Evolutionary conservation across 2,329 filamentous ascomycete genomes (phyloP).

Genomic region (Hypoxylon sp.): DNA sequence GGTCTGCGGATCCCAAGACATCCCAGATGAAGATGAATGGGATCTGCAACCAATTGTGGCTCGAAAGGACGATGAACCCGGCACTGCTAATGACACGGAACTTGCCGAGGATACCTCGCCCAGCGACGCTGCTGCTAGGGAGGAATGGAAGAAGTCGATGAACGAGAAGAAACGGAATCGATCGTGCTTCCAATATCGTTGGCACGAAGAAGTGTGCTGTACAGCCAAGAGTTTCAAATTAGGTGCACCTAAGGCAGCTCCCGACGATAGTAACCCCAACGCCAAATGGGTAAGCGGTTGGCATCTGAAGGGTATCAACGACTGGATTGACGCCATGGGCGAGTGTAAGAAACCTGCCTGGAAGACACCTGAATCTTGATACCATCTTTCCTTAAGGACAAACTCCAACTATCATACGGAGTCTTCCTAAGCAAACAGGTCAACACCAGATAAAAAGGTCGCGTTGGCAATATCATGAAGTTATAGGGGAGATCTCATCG

Average conservation of each 20-base stretch:
- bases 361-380: constrained; percentile 56
- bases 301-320: constrained; percentile 63
- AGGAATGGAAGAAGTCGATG: constrained; percentile 46
- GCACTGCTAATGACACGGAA: constrained; percentile 49
- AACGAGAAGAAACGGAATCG: constrained; percentile 55
- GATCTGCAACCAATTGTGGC: constrained; percentile 39
- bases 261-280: constrained; percentile 51
- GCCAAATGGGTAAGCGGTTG: constrained; percentile 61
- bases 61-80: constrained; percentile 50
- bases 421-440: not conserved
- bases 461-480: constrained; percentile 23
- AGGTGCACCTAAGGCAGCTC: constrained; percentile 57
- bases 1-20: constrained; percentile 63
- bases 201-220: constrained; percentile 62
- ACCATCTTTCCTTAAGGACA: not conserved
- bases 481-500: not conserved
- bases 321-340: constrained; percentile 63
- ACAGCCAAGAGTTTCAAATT: constrained; percentile 62
- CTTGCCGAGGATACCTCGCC: constrained; percentile 50
- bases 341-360: constrained; percentile 60
- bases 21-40: constrained; percentile 56
- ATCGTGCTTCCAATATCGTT: constrained; percentile 64
- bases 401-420: not conserved
- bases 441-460: not conserved
- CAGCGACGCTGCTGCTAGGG: constrained; percentile 46